Base-by-base conservation (phyloP, 108 stramenopile species). In the Conticribra weissflogii region DNA sequence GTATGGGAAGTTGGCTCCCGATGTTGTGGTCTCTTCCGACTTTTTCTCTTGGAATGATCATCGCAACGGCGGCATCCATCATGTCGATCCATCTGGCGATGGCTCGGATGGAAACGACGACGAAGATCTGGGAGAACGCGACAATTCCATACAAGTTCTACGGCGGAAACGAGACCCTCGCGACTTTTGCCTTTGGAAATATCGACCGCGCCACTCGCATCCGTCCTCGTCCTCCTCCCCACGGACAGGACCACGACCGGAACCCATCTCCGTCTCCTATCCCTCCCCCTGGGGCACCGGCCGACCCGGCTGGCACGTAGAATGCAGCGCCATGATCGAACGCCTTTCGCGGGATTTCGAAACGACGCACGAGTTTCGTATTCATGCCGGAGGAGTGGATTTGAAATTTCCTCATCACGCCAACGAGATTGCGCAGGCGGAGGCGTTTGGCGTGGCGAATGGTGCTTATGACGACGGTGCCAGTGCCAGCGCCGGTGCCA, bases 181-280 rank as follows among this genome's bases (percentile, higher is more conserved):
- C 27, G 99, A 99, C 81, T 99, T 99, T 85, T 96, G 87, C n/a
- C 80, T 99, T 15, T 99, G 99, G 99, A 99, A 99, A 79, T 61
- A 70, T 31, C 74, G 78, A 58, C 27, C 73, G 34, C 49, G 54
- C 9, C 16, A 27, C 46, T 46, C 68, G 9, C 25, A 51, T 23
- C 25, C 62, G 44, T 18, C 33, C 2, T 27, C 62, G 18, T 14
- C 66, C 36, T 36, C 44, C 0, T 54, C 73, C 3, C 41, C 69
- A 63, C 47, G 72, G 44, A 47, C 72, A 23, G 74, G 62, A 36
- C 86, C 82, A 66, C 83, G 81, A 3, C 60, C 49, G 21, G 83
- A 77, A 61, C 74, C 74, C 1, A 72, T 83, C 45, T 65, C 58
- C 1, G 60, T 91, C n/a, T 79, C 69, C 31, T 99, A 97, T 94